Percentiles rank a stretch among this genome's conserved stretches.
Evolutionary conservation across 2,329 filamentous ascomycete species (phyloP).

Genomic region (Hypoxylon sp.): DNA sequence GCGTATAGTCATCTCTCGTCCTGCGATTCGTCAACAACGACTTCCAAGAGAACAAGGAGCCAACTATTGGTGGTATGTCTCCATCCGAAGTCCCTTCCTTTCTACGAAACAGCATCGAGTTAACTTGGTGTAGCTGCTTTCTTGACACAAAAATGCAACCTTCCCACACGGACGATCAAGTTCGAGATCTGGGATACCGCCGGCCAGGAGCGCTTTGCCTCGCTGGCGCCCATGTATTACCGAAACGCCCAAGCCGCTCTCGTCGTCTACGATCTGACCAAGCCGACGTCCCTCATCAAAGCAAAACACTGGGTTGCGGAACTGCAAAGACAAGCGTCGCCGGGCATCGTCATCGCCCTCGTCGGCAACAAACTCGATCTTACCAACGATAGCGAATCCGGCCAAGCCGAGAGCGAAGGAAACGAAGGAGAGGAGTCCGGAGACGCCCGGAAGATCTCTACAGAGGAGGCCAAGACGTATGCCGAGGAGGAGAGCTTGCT

Average conservation of each 20-base stretch:
- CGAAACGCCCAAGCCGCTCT: slow-evolving; percentile 97
- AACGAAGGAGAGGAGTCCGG: slow-evolving; percentile 65
- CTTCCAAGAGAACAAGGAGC: slow-evolving; percentile 99
- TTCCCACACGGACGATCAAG: slow-evolving; percentile 90
- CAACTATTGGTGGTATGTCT: slow-evolving; percentile 89
- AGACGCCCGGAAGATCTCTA: slow-evolving; percentile 86
- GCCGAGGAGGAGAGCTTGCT: slow-evolving; percentile 92
- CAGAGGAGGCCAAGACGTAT: slow-evolving; percentile 90
- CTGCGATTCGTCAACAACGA: slow-evolving; percentile 99
- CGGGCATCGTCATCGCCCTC: slow-evolving; percentile 94
- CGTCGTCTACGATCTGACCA: slow-evolving; percentile 98
- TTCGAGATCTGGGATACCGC: slow-evolving; percentile 99
- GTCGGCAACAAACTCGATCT: slow-evolving; percentile 98
- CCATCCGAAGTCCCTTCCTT: slow-evolving; percentile 10
- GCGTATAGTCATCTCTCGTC: slow-evolving; percentile 85
- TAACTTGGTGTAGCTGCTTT: slow-evolving; percentile 75
- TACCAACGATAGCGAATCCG: slow-evolving; percentile 64
- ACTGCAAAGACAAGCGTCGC: slow-evolving; percentile 92
- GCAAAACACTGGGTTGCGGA: slow-evolving; percentile 99
- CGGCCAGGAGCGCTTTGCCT: slow-evolving; percentile 96
- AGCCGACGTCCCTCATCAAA: slow-evolving; percentile 92
- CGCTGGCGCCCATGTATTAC: slow-evolving; percentile 98
- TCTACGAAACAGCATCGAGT: slow-evolving; percentile 10
- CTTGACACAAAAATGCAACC: slow-evolving; percentile 97
- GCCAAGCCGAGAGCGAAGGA: slow-evolving; percentile 58